Percentiles rank a stretch among this genome's conserved stretches.
Conservation (phyloP, 1,139 yeast species). For the Pichia sp. region DNA sequence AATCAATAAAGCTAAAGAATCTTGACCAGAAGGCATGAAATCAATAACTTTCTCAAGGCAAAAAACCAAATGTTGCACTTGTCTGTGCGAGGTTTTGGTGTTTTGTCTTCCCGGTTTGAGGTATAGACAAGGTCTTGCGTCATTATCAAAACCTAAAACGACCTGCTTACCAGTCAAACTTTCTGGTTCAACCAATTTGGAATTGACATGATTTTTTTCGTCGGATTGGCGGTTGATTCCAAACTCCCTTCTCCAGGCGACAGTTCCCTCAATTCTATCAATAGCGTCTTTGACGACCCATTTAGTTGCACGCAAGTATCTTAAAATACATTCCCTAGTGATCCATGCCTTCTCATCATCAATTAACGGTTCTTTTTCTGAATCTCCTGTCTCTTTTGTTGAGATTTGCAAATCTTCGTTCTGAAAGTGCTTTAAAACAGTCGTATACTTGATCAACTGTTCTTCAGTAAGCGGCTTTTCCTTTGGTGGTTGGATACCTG, state of each 20-base stretch:
- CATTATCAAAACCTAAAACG: constrained; percentile 81
- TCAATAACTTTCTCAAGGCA: constrained; percentile 87
- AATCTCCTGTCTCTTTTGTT: constrained; percentile 30
- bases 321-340: constrained; percentile 76
- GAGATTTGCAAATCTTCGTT: constrained; percentile 29
- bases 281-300: constrained; percentile 72
- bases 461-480: constrained; percentile 40
- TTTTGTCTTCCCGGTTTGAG: constrained; percentile 90
- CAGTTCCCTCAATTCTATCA: constrained; percentile 62
- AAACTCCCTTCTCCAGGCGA: constrained; percentile 89
- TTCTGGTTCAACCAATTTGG: constrained; percentile 60
- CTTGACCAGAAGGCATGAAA: constrained; percentile 95
- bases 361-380: constrained; percentile 30
- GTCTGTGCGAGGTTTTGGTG: constrained; percentile 77
- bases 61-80: constrained; percentile 87
- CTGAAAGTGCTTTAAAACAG: constrained; percentile 53
- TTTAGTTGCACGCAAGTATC: constrained; percentile 86
- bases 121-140: constrained; percentile 82
- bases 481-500: constrained; percentile 41
- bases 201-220: constrained; percentile 32
- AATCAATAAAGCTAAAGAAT: constrained; percentile 77
- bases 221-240: constrained; percentile 43
- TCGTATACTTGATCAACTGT: constrained; percentile 49
- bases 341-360: constrained; percentile 81
- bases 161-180: constrained; percentile 85